Base-by-base conservation (phyloP, 1,284 basidiomycete genomes). In the Microbotryum lychnidis-dioicae region DNA sequence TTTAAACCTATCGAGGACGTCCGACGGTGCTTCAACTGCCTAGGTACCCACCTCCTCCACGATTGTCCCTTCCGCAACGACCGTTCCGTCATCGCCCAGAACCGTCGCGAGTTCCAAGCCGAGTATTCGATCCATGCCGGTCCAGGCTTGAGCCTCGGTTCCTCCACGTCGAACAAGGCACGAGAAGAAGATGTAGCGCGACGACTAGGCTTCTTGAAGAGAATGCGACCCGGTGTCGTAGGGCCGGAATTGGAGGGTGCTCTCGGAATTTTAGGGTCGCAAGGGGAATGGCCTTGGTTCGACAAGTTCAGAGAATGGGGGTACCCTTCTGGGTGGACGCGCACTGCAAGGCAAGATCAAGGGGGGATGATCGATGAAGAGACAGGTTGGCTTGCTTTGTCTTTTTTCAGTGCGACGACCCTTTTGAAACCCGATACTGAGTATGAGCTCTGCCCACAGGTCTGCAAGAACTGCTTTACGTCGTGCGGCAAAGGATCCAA, bases 21-120 rank as follows among this genome's bases (percentile, higher is more conserved):
- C 56, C 61, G 3, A 18, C 29, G 10, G 44, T 67, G 65, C 51
- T 67, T 67, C 63, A 67, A 67, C 54, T 67, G 65, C 56, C 29
- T 25, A 10, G 47, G 42, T 10, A 8, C 10, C 2, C 65, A 67
- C 53, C 14, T 53, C 12, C 50, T 62, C 12, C 20, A 29, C 14
- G 14, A 21, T 2, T 67, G 65, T 46, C 65, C 65, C 4, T 64
- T 64, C 21, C 58, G 50, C 3, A 55, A 44, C 52, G 60, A 67
- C 47, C 8, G 21, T 2, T 4, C 6, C 1, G 21, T 25, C 7
- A 60, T 62, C 50, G 52, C 63, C 1, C n/a, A 49, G 3, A 60
- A 60, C 44, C 60, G 60, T 4, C 46, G 48, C 14, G 14, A 20
- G 2, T 59, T 58, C 33, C 49, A 45, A 6, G 23, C 49, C 4